Conservation (phyloP, 345 rosid species). For the Noccaea bulbosa region DNA sequence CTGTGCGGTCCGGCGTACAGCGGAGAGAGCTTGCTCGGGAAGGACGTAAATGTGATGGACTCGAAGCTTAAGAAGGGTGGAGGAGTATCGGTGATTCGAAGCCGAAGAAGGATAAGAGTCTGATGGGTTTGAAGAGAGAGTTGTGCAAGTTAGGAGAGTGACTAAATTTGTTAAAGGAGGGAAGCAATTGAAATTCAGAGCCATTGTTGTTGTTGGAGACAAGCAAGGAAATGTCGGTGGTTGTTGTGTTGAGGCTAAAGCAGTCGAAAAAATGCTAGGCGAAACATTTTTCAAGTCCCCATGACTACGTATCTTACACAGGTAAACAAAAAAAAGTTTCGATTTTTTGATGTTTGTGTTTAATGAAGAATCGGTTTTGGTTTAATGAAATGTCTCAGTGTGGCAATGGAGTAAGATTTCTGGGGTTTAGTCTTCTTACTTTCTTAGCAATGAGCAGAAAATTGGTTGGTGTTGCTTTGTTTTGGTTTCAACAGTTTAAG, state of each 20-base stretch:
- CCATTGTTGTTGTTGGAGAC: slow-evolving; percentile 79
- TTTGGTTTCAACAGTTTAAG: slow-evolving; percentile 1
- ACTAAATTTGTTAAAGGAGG: slow-evolving; percentile 84
- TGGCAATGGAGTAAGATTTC: not conserved
- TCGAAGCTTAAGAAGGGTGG: slow-evolving; percentile 56
- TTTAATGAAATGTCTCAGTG: not conserved
- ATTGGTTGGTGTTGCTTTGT: slow-evolving; percentile 1
- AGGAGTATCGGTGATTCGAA: slow-evolving; percentile 52
- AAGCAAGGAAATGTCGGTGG: slow-evolving; percentile 79
- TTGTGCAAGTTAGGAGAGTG: slow-evolving; percentile 38
- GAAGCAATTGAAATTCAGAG: slow-evolving; percentile 73
- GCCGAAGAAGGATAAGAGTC: slow-evolving; percentile 58
- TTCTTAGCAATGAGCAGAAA: not conserved
- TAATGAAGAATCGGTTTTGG: slow-evolving; percentile 1
- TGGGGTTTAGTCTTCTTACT: too few species aligned
- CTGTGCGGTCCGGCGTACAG: slow-evolving; percentile 81
- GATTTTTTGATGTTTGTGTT: slow-evolving; percentile 12
- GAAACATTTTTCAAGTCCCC: slow-evolving; percentile 71
- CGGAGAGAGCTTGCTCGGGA: slow-evolving; percentile 64
- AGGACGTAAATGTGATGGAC: slow-evolving; percentile 69
- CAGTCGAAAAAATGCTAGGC: slow-evolving; percentile 77
- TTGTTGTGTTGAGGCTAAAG: slow-evolving; percentile 83
- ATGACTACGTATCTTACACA: slow-evolving; percentile 73
- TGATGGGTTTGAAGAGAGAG: slow-evolving; percentile 95
- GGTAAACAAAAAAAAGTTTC: not conserved